Percentiles rank a stretch among this genome's conserved stretches.
Evolutionary conservation across 352 stramenopile species (phyloP).

Genomic region (Pythium utonaiense): DNA sequence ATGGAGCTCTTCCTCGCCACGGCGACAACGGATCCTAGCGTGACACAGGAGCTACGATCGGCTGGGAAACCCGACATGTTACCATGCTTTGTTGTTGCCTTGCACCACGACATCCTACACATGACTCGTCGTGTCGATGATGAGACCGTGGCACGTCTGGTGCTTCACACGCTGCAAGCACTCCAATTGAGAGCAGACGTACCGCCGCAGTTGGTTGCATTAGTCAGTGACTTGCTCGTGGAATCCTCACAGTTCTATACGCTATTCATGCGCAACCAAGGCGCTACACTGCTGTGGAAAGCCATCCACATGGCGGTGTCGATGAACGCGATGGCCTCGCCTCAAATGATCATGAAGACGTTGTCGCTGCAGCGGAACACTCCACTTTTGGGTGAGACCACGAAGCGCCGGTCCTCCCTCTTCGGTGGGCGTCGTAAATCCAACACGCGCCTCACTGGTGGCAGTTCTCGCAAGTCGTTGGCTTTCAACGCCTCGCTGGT

Average conservation of each 20-base stretch:
- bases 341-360: conserved; percentile 4
- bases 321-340: background rate
- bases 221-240: conserved; percentile 40
- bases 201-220: conserved; percentile 31
- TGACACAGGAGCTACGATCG: background rate
- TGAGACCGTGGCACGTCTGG: conserved; percentile 30
- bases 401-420: conserved; percentile 31
- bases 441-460: background rate
- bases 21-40: conserved; percentile 7
- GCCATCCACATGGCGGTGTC: conserved; percentile 30
- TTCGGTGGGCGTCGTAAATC: conserved; percentile 31
- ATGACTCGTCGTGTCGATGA: conserved; percentile 39
- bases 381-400: conserved; percentile 5
- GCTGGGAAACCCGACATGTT: conserved; percentile 16
- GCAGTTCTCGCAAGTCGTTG: conserved; percentile 22
- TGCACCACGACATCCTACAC: conserved; percentile 38
- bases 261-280: conserved; percentile 46
- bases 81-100: conserved; percentile 28
- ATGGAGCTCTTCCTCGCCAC: conserved; percentile 18
- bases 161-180: conserved; percentile 49
- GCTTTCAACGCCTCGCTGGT: conserved; percentile 31
- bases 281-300: conserved; percentile 42
- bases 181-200: conserved; percentile 33
- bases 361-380: background rate
- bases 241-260: conserved; percentile 32